Evolutionary conservation across 345 rosid genomes (phyloP).

Genomic region (Brassica juncea): DNA sequence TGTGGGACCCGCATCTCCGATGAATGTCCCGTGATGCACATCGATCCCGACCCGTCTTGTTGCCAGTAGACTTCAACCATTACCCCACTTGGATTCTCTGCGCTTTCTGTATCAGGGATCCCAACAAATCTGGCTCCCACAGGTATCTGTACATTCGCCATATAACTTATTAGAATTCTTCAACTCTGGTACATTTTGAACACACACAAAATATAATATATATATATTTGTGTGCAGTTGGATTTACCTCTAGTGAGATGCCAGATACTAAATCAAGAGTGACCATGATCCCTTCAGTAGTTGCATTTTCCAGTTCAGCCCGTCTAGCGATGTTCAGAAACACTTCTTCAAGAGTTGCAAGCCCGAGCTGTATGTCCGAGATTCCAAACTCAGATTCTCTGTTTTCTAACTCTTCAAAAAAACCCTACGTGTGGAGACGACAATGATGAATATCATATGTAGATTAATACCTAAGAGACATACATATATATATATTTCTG

Average conservation of each 20-base stretch:
- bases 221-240: neutral
- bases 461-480: neutral
- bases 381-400: constrained; percentile 65
- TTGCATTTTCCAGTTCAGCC: constrained; percentile 90
- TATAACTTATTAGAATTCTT: neutral
- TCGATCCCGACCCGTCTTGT: constrained; percentile 77
- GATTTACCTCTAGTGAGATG: constrained; percentile 55
- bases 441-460: neutral
- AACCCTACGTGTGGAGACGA: constrained; percentile 35
- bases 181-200: neutral
- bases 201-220: neutral
- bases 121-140: constrained; percentile 77
- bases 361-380: constrained; percentile 81
- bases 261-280: constrained; percentile 62
- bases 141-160: constrained; percentile 55
- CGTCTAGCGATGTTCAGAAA: constrained; percentile 81
- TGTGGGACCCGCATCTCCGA: constrained; percentile 42
- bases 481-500: neutral
- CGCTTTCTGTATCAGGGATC: constrained; percentile 64
- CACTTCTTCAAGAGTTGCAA: constrained; percentile 91
- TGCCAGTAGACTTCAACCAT: constrained; percentile 94
- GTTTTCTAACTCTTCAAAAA: constrained; percentile 66
- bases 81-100: constrained; percentile 60
- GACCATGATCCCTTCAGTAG: constrained; percentile 64
- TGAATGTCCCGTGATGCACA: constrained; percentile 80